Base-by-base conservation (phyloP, 83 land plant species). In the Thuja plicata region DNA sequence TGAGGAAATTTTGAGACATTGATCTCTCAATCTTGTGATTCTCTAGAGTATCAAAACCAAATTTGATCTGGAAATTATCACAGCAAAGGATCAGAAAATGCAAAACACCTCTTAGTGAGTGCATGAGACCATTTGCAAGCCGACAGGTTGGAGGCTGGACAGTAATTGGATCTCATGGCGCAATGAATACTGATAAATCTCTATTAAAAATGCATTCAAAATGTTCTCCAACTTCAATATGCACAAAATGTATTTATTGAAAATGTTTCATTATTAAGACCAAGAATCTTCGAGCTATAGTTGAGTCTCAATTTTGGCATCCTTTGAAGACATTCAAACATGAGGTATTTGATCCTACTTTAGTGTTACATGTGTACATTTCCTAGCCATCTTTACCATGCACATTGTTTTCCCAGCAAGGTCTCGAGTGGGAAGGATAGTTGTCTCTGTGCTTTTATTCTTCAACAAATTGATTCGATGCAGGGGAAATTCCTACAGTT, bases 321-420 rank as follows among this genome's bases (percentile, higher is more conserved):
- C 43, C 3, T 41, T 3, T 1, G 43, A 41, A 86, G 89, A 87
- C 60, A 88, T 17, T 85, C 88, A 70, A 85, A 89, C 74, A 87
- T 55, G 77, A 74, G 46, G 77, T 88, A 21, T 85, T 89, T 85
- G 87, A 84, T 40, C 77, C 60, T 57, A 15, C 80, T 89, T 83
- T 95, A 98, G 99, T 98, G 88, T 99, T 97, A 97, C 98, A 97
- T 89, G 99, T 97, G 86, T 98, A 99, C 89, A 98, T 98, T 17
- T 99, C 99, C 52, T 99, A 92, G 99, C 99, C 6, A 98, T 98
- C 46, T 87, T 98, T 88, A 99, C 97, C 37, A 98, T 98, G 99
- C 99, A 98, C 93, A 99, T 98, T 15, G 96, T 98, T 84, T 98
- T 99, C 79, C 99, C 97, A 94, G 99, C 99, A 34, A 98, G 97